phyloP scores from a whole-genome alignment of 148 eudicot genomes.

The Chenopodium formosanum region DNA sequence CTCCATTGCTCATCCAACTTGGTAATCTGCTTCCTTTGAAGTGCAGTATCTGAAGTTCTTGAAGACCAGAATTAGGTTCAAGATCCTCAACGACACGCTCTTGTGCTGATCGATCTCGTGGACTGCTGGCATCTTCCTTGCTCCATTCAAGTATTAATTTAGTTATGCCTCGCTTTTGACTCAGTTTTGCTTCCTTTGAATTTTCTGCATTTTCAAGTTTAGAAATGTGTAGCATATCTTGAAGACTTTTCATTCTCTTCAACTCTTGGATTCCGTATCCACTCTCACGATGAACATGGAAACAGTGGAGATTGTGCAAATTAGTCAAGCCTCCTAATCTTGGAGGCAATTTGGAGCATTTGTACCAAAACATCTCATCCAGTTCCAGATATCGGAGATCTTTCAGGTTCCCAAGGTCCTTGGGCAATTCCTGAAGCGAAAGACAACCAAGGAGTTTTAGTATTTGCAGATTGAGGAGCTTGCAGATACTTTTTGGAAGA shows the following conservation, averaged over 20 bases:
- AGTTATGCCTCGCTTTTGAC: slow-evolving; percentile 18
- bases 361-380: slow-evolving; percentile 40
- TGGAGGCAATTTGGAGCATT: slow-evolving; percentile 28
- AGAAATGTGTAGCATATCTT: slow-evolving; percentile 24
- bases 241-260: slow-evolving; percentile 13
- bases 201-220: slow-evolving; percentile 28
- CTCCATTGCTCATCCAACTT: slow-evolving; percentile 26
- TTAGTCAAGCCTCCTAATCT: slow-evolving; percentile 23
- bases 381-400: slow-evolving; percentile 34
- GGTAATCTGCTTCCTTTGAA: slow-evolving; percentile 27
- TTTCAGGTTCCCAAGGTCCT: slow-evolving; percentile 28
- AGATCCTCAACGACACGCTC: slow-evolving; percentile 32
- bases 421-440: slow-evolving; percentile 34
- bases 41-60: slow-evolving; percentile 20
- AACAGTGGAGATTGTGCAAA: slow-evolving; percentile 24
- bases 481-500: slow-evolving; percentile 37
- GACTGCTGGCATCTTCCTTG: background rate
- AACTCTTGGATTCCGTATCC: slow-evolving; percentile 29
- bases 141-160: slow-evolving; percentile 34
- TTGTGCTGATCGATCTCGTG: slow-evolving; percentile 17
- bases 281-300: slow-evolving; percentile 10
- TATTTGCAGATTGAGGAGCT: slow-evolving; percentile 31
- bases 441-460: slow-evolving; percentile 32
- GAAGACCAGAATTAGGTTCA: slow-evolving; percentile 25
- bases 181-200: slow-evolving; percentile 26